Conservation (phyloP, 495 filamentous ascomycete species). For the Penicillium psychrofluorescens region DNA sequence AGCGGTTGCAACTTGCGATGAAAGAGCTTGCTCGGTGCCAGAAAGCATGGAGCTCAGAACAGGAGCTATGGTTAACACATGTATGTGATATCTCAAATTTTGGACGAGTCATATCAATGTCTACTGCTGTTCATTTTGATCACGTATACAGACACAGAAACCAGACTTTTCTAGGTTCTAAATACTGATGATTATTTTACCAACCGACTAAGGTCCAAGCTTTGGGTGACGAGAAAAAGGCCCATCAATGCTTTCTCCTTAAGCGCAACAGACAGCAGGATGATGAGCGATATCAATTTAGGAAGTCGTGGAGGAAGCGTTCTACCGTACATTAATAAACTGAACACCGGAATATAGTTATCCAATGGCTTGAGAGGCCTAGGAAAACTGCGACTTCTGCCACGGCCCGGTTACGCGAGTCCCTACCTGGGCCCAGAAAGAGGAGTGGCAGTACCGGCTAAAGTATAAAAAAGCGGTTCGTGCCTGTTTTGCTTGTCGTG, state of each 20-base stretch:
- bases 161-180: too few relatives aligned
- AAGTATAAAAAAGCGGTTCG: too few relatives aligned
- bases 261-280: conserved; percentile 29
- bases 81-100: conserved; percentile 16
- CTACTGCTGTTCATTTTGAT: too few relatives aligned
- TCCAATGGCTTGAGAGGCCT: conserved; percentile 1
- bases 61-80: conserved; percentile 33
- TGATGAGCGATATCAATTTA: conserved; percentile 33
- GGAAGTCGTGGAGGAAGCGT: conserved; percentile 30
- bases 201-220: conserved; percentile 20
- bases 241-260: conserved; percentile 27
- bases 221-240: conserved; percentile 32
- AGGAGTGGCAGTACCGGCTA: too few relatives aligned
- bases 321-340: conserved; percentile 6
- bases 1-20: conserved; percentile 21
- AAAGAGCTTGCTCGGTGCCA: conserved; percentile 29
- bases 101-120: neutral
- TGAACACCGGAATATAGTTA: neutral
- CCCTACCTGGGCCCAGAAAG: too few relatives aligned
- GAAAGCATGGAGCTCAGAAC: conserved; percentile 38
- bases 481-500: too few relatives aligned
- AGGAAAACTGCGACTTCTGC: conserved; percentile 12
- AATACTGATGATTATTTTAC: neutral
- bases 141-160: too few relatives aligned
- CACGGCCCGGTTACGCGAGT: conserved; percentile 4